Evolutionary conservation across 108 stramenopile genomes (phyloP), one percentile per base, ranked within the genome.

Genomic region (Nitzschia inconspicua): DNA sequence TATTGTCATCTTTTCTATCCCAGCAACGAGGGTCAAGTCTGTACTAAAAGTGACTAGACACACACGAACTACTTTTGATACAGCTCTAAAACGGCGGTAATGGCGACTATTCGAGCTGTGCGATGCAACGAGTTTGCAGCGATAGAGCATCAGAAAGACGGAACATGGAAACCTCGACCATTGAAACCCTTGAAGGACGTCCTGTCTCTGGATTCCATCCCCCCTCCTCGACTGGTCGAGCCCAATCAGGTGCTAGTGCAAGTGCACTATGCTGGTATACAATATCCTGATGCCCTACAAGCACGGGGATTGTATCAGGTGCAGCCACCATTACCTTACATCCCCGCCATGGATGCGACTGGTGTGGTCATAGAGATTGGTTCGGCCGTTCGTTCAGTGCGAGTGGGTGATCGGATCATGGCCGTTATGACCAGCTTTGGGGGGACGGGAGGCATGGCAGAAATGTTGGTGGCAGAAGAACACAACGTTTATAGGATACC

Each of bases 221-320:
- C 47, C 36, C 60, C 32, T 4, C 60, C 54, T 35, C 57, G 24
- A 22, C 56, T 55, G 57, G 37, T 0, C 39, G 35, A 20, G 26
- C 49, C 62, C 28, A 50, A 44, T 9, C 14, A 40, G 14, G 77
- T 86, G 20, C 51, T 83, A 37, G 78, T 86, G 42, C 52, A 72
- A 13, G 69, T 74, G 10, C 60, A 75, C 23, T 86, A 78, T 55
- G 79, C 68, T 9, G 85, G 85, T n/a, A 63, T 86, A 5, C 85
- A 86, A 65, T 86, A 86, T 65, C 85, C 85, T 18, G 85, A 86
- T 44, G 79, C 76, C 24, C 47, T 86, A 0, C 85, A 86, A 65
- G 82, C 79, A 0, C 67, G 67, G 41, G 85, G 85, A 22, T 35
- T 78, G 24, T 86, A 86, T 63, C 85, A 86, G 50, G 66, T 82